Base-by-base conservation (phyloP, 345 rosid species). In the Noccaea caerulescens region DNA sequence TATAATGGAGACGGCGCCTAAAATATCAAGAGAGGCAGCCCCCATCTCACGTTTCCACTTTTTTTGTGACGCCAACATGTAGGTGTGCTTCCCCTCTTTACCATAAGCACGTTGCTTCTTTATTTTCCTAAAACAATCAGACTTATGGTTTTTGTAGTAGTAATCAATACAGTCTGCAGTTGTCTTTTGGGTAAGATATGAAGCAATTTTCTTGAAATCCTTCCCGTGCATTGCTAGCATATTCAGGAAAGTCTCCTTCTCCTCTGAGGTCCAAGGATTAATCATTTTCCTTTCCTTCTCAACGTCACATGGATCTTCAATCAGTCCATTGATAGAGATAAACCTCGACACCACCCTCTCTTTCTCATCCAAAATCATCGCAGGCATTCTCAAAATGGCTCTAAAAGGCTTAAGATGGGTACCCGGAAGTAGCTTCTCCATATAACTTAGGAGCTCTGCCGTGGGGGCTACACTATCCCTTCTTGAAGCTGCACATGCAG, bases 91-190 rank as follows among this genome's bases (percentile, higher is more conserved):
- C 65, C 73, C 80, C 62, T 76, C 84, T 83, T 88, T 85, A 53
- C 82, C 84, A 58, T 44, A 67, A 63, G 80, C 80, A 54, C 54
- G 81, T 80, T 82, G 82, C 86, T 86, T 93, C 88, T 87, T 91
- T 39, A 85, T 84, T 76, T 82, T 90, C 85, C 84, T 84, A 81
- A 95, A 92, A 78, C 81, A 75, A 79, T 88, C 99, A 68, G 98
- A 88, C 71, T 95, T 95, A 83, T 90, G 99, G 73, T 95, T 95
- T 75, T 92, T 95, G 84, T 92, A 95, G 80, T 95, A 95, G 78
- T 92, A 95, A 73, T 92, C 89, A 37, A 95, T 87, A 74, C 99
- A 95, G 76, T 90, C 98, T 14, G 99, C 98, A 76, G 92, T 91
- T 47, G 89, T 89, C 83, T 92, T 95, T 72, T 90, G 88, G 58